phyloP scores from a whole-genome alignment of 2,329 filamentous ascomycete species.

The Pseudodiploospora longispora region DNA sequence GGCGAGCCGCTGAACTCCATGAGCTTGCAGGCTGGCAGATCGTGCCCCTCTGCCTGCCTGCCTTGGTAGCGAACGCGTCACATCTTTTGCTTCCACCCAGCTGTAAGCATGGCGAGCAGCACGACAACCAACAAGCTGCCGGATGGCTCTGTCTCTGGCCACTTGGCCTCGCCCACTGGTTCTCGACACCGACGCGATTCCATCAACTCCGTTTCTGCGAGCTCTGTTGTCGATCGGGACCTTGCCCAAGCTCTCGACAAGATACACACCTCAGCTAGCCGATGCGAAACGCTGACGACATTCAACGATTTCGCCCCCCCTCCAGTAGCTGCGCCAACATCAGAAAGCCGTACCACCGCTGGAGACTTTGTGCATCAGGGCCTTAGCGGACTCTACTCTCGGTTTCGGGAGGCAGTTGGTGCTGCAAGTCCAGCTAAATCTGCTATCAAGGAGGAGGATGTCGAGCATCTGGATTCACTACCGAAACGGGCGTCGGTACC shows the following conservation, averaged over 20 bases:
- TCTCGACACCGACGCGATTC: constrained; percentile 30
- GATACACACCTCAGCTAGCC: constrained; percentile 84
- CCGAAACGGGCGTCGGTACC: constrained; percentile 20
- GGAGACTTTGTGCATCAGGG: constrained; percentile 76
- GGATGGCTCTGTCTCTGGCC: constrained; percentile 19
- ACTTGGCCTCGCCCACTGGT: constrained; percentile 21
- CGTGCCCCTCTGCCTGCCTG: background rate
- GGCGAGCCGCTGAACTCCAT: no score
- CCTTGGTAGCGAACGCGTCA: background rate
- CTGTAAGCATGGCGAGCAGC: constrained; percentile 20
- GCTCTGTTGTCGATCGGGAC: constrained; percentile 52
- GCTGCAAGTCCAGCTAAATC: constrained; percentile 43
- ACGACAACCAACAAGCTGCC: constrained; percentile 20
- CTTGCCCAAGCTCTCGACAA: constrained; percentile 72
- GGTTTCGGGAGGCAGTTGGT: constrained; percentile 75
- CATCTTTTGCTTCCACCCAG: background rate
- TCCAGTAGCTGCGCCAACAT: constrained; percentile 46
- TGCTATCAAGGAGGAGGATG: constrained; percentile 23
- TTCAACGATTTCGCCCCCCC: constrained; percentile 87
- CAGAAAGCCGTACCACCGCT: constrained; percentile 62
- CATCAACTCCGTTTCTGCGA: constrained; percentile 32
- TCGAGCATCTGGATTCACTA: constrained; percentile 1
- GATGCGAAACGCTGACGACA: constrained; percentile 75
- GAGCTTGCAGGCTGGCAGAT: no score
- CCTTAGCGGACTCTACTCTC: constrained; percentile 80